A percentile compares a stretch with the other conserved stretches of the same genome.
Conservation (phyloP, 768 basidiomycete genomes). For the Pleurotus pulmonarius region DNA sequence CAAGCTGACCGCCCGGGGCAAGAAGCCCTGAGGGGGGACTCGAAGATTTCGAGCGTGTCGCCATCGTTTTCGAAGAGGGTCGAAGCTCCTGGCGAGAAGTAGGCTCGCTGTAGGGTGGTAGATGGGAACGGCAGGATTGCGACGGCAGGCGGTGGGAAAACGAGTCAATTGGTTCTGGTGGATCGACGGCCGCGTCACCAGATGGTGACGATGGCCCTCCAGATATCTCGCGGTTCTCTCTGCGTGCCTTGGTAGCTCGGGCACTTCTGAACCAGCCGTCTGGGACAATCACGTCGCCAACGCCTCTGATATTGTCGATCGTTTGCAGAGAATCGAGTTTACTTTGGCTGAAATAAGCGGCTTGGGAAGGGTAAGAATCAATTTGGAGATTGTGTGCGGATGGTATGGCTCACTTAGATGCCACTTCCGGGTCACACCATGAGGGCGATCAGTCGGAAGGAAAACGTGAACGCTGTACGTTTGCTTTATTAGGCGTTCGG, state of each 20-base stretch:
- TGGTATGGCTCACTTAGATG: constrained; percentile 61
- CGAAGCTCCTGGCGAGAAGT: not conserved
- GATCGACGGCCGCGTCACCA: constrained; percentile 20
- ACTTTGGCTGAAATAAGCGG: constrained; percentile 82
- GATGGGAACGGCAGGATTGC: constrained; percentile 5
- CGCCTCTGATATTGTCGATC: constrained; percentile 63
- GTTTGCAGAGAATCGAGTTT: constrained; percentile 68
- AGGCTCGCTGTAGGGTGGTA: not conserved
- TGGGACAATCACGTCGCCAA: constrained; percentile 65
- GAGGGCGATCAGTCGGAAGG: constrained; percentile 48
- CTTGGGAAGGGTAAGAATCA: constrained; percentile 37
- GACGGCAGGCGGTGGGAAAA: constrained; percentile 2
- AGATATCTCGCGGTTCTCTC: constrained; percentile 41
- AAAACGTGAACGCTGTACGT: constrained; percentile 81
- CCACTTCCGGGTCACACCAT: constrained; percentile 67
- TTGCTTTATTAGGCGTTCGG: constrained; percentile 74
- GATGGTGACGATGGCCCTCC: constrained; percentile 27
- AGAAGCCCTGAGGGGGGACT: constrained; percentile 28
- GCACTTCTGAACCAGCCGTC: constrained; percentile 80
- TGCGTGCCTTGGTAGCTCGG: constrained; percentile 59
- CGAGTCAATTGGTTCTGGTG: constrained; percentile 18
- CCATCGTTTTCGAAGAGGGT: constrained; percentile 6
- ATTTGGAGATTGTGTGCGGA: constrained; percentile 10
- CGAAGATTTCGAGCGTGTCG: constrained; percentile 34
- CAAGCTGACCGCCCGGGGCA: constrained; percentile 34